Conservation (phyloP, 2,329 filamentous ascomycete genomes). For the Diaporthe sp. region DNA sequence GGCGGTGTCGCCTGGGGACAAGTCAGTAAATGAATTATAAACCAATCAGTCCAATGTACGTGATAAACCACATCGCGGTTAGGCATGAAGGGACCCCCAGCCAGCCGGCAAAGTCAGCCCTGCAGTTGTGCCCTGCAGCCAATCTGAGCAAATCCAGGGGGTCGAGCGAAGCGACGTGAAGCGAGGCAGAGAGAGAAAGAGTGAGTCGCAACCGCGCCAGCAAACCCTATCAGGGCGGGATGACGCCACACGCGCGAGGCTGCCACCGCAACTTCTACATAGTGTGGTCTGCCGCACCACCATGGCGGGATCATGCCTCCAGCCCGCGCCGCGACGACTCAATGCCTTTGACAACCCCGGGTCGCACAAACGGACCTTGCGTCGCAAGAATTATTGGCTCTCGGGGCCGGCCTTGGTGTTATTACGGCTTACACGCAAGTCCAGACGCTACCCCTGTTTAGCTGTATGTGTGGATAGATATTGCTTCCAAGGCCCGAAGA, state of each 20-base stretch:
- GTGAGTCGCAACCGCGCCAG: not conserved
- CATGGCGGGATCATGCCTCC: conserved; percentile 28
- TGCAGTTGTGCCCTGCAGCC: not conserved
- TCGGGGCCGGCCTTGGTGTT: not conserved
- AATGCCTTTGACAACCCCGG: conserved; percentile 10
- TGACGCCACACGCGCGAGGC: conserved; percentile 30
- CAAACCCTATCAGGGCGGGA: conserved; percentile 24
- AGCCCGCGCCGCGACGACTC: conserved; percentile 21
- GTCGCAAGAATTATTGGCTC: not conserved
- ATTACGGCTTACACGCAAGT: not conserved
- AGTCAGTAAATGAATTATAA: not conserved
- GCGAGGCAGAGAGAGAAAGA: not conserved
- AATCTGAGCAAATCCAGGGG: conserved; percentile 1
- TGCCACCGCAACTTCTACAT: conserved; percentile 7
- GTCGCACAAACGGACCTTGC: not conserved
- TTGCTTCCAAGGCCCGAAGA: conserved; percentile 21
- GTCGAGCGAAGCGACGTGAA: not conserved
- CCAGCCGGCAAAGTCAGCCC: conserved; percentile 14
- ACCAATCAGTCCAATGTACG: not conserved
- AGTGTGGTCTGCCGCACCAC: conserved; percentile 8
- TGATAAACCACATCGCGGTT: not conserved
- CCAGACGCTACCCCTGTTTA: not conserved
- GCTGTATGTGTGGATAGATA: not conserved
- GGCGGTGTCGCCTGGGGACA: conserved; percentile 18
- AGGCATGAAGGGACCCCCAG: not conserved